Evolutionary conservation across 1,284 basidiomycete genomes (phyloP).

Genomic region (Meripilus lineatus): DNA sequence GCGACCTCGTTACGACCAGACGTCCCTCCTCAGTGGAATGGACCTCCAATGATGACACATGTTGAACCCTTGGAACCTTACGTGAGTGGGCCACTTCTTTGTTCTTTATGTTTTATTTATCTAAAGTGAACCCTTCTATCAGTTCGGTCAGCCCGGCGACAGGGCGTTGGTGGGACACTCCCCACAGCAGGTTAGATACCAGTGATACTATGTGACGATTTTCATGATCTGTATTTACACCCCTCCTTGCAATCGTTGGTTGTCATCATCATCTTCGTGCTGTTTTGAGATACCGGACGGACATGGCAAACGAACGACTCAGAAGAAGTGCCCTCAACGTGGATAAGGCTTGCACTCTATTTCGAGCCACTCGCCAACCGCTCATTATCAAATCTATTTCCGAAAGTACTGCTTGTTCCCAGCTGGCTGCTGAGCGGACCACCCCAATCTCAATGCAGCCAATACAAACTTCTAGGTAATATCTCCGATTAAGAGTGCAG

Average conservation of each 20-base stretch:
- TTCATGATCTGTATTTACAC: conserved; percentile 35
- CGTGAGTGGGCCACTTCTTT: conserved; percentile 36
- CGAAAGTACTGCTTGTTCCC: too few species aligned
- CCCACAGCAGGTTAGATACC: conserved; percentile 45
- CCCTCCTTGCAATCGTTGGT: conserved; percentile 6
- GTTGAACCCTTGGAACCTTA: conserved; percentile 54
- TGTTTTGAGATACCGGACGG: too few species aligned
- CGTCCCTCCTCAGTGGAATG: conserved; percentile 19
- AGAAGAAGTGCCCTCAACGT: too few species aligned
- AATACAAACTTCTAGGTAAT: too few species aligned
- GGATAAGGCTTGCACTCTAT: too few species aligned
- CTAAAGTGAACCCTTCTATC: neutral
- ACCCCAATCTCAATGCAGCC: too few species aligned
- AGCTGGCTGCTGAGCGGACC: too few species aligned
- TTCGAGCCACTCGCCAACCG: too few species aligned
- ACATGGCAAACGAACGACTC: too few species aligned
- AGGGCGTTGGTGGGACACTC: conserved; percentile 45
- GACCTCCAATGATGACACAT: conserved; percentile 30
- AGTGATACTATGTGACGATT: conserved; percentile 35
- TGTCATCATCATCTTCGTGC: too few species aligned
- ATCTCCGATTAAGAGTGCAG: too few species aligned
- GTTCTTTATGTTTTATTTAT: neutral
- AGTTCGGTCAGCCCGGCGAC: conserved; percentile 44
- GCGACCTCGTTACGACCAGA: conserved; percentile 17
- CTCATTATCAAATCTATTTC: too few species aligned